Percentiles rank a stretch among this genome's conserved stretches.
These are phyloP conservation scores for Claviceps pusilla DNA, from an alignment of 2,329 filamentous ascomycete species.

Conservation along the genomic window DNA sequence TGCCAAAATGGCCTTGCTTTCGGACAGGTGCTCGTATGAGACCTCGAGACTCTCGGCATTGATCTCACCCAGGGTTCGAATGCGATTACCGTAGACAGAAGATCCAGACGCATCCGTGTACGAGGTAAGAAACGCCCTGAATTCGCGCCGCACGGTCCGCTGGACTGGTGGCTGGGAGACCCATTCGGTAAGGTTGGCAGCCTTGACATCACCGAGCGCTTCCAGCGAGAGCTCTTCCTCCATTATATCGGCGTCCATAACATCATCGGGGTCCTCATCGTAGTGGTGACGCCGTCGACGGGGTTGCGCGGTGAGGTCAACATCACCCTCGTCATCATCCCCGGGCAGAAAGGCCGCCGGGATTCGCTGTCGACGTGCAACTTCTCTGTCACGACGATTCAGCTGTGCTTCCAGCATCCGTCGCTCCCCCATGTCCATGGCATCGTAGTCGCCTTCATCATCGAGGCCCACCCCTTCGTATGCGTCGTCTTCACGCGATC, in stretches of 20 bases:
- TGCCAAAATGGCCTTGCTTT: conserved; percentile 81
- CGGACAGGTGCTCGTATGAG: conserved; percentile 81
- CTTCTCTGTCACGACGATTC: conserved; percentile 57
- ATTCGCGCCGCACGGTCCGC: conserved; percentile 85
- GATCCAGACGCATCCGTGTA: conserved; percentile 80
- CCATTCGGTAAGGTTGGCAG: conserved; percentile 88
- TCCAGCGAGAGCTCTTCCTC: conserved; percentile 88
- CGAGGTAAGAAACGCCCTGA: conserved; percentile 92
- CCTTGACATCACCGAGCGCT: conserved; percentile 83
- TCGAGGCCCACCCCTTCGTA: conserved; percentile 64
- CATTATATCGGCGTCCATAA: conserved; percentile 87
- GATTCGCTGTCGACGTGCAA: conserved; percentile 50
- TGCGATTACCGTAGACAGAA: conserved; percentile 89
- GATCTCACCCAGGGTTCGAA: conserved; percentile 88
- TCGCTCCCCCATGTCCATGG: conserved; percentile 50
- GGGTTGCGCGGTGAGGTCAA: conserved; percentile 74
- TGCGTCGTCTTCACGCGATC: conserved; percentile 46
- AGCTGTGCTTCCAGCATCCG: conserved; percentile 59
- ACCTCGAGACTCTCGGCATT: conserved; percentile 95
- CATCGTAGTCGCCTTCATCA: conserved; percentile 61
- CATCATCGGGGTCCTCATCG: conserved; percentile 85
- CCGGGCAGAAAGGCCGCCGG: conserved; percentile 61
- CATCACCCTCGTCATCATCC: conserved; percentile 71
- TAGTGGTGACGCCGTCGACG: conserved; percentile 77
- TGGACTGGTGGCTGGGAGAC: conserved; percentile 80